Conservation (phyloP, 2,329 filamentous ascomycete species). For the Fusarium secorum region DNA sequence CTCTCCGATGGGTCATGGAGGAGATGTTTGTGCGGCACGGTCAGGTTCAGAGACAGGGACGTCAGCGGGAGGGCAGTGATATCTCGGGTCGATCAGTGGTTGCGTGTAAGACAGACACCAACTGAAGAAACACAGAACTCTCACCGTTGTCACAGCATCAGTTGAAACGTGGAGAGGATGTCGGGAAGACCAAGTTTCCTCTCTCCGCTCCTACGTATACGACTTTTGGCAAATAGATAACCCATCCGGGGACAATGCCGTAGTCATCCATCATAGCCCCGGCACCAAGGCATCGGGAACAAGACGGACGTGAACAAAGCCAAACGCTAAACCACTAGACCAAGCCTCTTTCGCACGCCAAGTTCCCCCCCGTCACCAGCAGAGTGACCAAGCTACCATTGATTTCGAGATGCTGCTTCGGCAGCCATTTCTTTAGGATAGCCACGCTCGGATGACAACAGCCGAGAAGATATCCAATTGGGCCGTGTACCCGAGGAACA, state of each 20-base stretch:
- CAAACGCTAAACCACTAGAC: conserved; percentile 16
- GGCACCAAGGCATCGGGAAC: conserved; percentile 29
- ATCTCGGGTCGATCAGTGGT: neutral
- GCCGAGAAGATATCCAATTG: conserved; percentile 16
- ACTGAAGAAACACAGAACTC: neutral
- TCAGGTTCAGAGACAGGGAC: neutral
- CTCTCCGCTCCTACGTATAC: neutral
- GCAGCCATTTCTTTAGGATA: conserved; percentile 9
- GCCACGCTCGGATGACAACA: conserved; percentile 2
- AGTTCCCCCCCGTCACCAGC: neutral
- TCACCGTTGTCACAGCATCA: neutral
- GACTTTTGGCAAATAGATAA: neutral
- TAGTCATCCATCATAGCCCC: neutral
- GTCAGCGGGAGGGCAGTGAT: neutral
- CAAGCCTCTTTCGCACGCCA: conserved; percentile 11
- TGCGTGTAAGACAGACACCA: neutral
- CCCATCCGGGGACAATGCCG: conserved; percentile 8
- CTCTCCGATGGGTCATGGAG: conserved; percentile 14
- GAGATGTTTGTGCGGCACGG: conserved; percentile 21
- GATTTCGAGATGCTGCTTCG: conserved; percentile 4
- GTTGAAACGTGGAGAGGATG: neutral
- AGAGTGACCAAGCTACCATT: neutral
- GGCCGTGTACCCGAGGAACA: neutral
- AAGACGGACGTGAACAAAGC: conserved; percentile 30
- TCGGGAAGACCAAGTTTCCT: neutral